These are phyloP conservation scores for Amorphotheca resinae DNA, from an alignment of 495 filamentous ascomycete genomes.

Conservation along the genomic window DNA sequence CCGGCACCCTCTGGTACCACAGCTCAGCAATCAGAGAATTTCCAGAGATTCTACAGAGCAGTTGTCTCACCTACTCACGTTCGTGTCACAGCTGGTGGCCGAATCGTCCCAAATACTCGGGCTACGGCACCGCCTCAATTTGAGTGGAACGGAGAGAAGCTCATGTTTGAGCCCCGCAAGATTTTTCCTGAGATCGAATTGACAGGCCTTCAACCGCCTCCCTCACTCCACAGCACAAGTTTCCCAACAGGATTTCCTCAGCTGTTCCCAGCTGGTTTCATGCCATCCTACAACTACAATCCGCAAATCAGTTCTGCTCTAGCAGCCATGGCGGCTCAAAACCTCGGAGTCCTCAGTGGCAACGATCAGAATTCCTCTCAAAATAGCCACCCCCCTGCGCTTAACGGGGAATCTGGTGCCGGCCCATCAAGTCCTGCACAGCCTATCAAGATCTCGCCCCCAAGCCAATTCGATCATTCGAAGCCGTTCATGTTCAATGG, in stretches of 20 bases:
- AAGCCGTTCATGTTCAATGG: slow-evolving; percentile 36
- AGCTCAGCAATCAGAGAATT: slow-evolving; percentile 39
- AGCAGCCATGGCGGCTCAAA: slow-evolving; percentile 15
- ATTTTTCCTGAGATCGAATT: background rate
- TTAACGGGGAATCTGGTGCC: slow-evolving; percentile 16
- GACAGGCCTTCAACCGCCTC: background rate
- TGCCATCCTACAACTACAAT: slow-evolving; percentile 3
- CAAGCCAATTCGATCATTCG: slow-evolving; percentile 31
- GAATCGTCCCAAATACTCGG: slow-evolving; percentile 44
- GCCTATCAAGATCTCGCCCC: slow-evolving; percentile 29
- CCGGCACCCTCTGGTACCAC: slow-evolving; percentile 30
- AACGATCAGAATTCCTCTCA: slow-evolving; percentile 8
- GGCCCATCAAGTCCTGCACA: background rate
- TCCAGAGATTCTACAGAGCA: slow-evolving; percentile 42
- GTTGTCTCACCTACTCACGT: slow-evolving; percentile 43
- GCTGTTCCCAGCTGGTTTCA: slow-evolving; percentile 2
- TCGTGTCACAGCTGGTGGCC: slow-evolving; percentile 41
- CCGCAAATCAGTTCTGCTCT: slow-evolving; percentile 6
- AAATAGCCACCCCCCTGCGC: background rate
- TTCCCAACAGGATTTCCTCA: background rate
- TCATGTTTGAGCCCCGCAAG: slow-evolving; percentile 9
- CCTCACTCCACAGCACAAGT: background rate
- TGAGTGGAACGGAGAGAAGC: slow-evolving; percentile 18
- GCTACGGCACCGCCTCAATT: slow-evolving; percentile 18
- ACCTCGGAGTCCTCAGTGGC: slow-evolving; percentile 13